phyloP scores from a whole-genome alignment of 495 filamentous ascomycete genomes.

The Talaromyces nanjingensis region DNA sequence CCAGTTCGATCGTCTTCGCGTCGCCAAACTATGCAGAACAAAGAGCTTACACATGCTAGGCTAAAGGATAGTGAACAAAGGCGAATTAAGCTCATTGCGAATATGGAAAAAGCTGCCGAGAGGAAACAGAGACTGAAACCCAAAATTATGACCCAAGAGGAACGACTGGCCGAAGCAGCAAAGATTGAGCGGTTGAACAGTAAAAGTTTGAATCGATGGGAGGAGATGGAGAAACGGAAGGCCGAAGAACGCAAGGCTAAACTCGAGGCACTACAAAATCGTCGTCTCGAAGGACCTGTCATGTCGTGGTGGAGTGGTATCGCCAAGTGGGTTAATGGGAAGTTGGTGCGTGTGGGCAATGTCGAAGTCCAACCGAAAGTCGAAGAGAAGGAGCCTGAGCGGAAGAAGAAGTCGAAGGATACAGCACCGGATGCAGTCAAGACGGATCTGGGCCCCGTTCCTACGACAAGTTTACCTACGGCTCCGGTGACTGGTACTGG shows the following conservation, averaged over 20 bases:
- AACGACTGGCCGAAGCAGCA: constrained; percentile 77
- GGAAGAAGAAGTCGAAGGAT: constrained; percentile 24
- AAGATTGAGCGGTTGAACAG: constrained; percentile 75
- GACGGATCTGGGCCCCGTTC: not conserved
- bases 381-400: constrained; percentile 29
- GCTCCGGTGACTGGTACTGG: not conserved
- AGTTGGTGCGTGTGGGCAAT: constrained; percentile 67
- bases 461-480: constrained; percentile 3
- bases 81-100: constrained; percentile 67
- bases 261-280: constrained; percentile 76
- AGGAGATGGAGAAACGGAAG: constrained; percentile 79
- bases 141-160: constrained; percentile 79
- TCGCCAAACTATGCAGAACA: constrained; percentile 74
- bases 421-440: not conserved
- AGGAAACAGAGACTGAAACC: constrained; percentile 68
- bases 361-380: constrained; percentile 48
- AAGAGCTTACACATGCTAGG: constrained; percentile 72
- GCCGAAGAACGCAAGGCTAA: constrained; percentile 75
- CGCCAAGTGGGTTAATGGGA: constrained; percentile 68
- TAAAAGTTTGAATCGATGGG: constrained; percentile 91
- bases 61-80: constrained; percentile 78
- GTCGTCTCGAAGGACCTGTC: constrained; percentile 80
- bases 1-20: constrained; percentile 79
- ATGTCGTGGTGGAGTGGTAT: constrained; percentile 90
- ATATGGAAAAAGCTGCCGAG: constrained; percentile 83